Evolutionary conservation across 305 asterid genomes (phyloP), one percentile per base, ranked within the genome.

Genomic region (Fraxinus angustifolia): DNA sequence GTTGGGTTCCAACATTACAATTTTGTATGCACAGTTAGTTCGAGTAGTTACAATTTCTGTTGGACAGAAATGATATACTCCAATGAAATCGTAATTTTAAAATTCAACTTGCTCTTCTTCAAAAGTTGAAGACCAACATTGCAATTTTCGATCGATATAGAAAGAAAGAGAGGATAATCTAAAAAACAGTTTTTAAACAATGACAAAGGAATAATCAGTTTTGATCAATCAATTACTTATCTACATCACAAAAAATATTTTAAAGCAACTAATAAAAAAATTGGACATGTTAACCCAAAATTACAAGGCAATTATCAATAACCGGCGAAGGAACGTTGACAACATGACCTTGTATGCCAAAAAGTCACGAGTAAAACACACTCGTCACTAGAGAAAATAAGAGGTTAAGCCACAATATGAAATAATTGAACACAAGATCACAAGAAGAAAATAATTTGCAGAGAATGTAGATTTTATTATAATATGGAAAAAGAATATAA

Each of bases 261-360:
- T 94, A 92, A 36, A 78, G 75, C 82, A 87, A 89, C 84, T 80
- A 87, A 85, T 85, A 82, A 88, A 92, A 85, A 90, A 86, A 23
- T 86, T 78, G 83, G 77, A 58, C 81, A 76, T 50, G 84, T 65
- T 42, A 36, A 73, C 2, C 8, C 31, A 84, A 83, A 58, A 76
- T 34, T 73, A 84, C 81, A 83, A 75, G 16, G 26, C 30, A 75
- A 82, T 31, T 36, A 65, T 67, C 75, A 28, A 96, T 86, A 38
- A 96, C 94, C 17, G 99, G 89, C 42, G 94, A 68, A 33, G 97
- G 98, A 83, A 96, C 88, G 82, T 88, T 93, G 72, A 92, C 86
- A 36, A 84, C 72, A 84, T 94, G 99, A 72, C 98, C 97, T 68
- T 82, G 88, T 40, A 84, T 85, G 23, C 99, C 98, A 83, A 90